A percentile compares a stretch with the other conserved stretches of the same genome.
Evolutionary conservation across 768 basidiomycete genomes (phyloP).

Genomic region (Leccinum uliginosum): DNA sequence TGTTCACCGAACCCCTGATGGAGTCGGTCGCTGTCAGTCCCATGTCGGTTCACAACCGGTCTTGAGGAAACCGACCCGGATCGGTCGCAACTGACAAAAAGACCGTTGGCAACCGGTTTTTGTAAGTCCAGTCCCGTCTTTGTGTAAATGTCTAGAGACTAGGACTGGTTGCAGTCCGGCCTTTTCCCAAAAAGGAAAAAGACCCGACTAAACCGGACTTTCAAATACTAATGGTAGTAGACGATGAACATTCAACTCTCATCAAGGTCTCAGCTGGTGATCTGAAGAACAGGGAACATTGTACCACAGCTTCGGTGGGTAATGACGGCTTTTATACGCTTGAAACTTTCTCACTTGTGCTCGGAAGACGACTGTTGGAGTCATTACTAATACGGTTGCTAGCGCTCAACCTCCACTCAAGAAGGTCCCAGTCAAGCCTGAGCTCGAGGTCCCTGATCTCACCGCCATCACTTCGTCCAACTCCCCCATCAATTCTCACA

Average conservation of each 20-base stretch:
- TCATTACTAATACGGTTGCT: background rate
- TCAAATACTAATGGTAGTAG: background rate
- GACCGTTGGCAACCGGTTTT: no score
- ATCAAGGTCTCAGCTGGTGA: background rate
- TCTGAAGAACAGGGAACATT: background rate
- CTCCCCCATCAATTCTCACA: background rate
- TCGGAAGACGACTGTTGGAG: background rate
- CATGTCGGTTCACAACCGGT: no score
- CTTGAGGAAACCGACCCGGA: no score
- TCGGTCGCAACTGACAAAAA: no score
- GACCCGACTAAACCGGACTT: no score
- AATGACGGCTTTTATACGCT: no score
- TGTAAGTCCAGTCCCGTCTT: no score
- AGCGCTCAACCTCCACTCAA: background rate
- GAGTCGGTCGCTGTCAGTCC: no score
- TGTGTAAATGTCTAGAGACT: no score
- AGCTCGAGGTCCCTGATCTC: background rate
- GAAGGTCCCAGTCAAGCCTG: no score
- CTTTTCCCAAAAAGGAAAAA: no score
- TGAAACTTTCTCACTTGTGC: background rate
- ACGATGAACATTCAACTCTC: background rate
- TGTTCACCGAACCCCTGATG: background rate
- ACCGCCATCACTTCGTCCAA: background rate
- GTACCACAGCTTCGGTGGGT: background rate
- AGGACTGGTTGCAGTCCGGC: no score